Evolutionary conservation across 805 yeast species (phyloP).

Genomic region (Lipomyces starkeyi): DNA sequence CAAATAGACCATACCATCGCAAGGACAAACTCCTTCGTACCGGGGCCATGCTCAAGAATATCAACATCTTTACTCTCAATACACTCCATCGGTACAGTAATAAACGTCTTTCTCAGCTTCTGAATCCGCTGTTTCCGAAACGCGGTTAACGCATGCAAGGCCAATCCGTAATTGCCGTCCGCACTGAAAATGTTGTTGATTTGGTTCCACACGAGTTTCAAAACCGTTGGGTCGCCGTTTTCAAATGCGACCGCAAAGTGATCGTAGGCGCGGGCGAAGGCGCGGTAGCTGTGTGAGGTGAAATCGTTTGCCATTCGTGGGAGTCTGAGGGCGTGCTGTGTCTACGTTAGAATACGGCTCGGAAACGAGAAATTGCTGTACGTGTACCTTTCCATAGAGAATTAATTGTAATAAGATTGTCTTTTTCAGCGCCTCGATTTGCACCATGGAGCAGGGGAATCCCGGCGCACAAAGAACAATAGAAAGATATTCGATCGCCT

Average conservation of each 20-base stretch:
- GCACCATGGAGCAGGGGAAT: conserved; percentile 23
- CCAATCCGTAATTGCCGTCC: conserved; percentile 31
- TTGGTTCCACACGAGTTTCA: conserved; percentile 30
- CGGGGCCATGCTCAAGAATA: conserved; percentile 25
- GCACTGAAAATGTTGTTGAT: conserved; percentile 12
- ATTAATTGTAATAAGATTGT: conserved; percentile 28
- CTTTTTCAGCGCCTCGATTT: conserved; percentile 33
- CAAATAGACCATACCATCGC: conserved; percentile 26
- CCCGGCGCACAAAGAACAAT: conserved; percentile 23
- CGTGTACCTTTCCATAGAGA: conserved; percentile 19
- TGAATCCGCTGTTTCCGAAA: conserved; percentile 29
- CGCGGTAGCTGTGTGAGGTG: conserved; percentile 14
- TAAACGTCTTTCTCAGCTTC: conserved; percentile 24
- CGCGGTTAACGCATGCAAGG: conserved; percentile 24
- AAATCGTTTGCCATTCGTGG: conserved; percentile 26
- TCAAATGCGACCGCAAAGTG: conserved; percentile 27
- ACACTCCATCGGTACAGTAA: conserved; percentile 27
- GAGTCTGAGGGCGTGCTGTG: not conserved
- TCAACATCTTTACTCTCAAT: conserved; percentile 24
- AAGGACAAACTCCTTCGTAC: conserved; percentile 13
- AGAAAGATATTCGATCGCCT: conserved; percentile 32
- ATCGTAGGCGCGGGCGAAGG: conserved; percentile 31
- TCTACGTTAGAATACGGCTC: not conserved
- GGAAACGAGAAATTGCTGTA: not conserved
- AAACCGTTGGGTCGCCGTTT: conserved; percentile 18